phyloP scores from a whole-genome alignment of 2,329 filamentous ascomycete species.

The Trichoderma arundinaceum region DNA sequence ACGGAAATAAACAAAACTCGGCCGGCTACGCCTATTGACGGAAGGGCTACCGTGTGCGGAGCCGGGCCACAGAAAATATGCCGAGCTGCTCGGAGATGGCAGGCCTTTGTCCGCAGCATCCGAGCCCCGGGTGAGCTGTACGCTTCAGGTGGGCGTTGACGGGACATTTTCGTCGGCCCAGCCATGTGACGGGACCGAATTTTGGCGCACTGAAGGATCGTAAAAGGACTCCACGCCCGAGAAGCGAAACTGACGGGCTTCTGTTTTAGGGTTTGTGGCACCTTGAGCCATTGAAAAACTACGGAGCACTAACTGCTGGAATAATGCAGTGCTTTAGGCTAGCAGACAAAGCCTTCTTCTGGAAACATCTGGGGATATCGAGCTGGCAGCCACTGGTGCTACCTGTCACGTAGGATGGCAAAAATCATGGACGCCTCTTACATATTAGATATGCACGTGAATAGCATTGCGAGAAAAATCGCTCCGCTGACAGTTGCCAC shows the following conservation, averaged over 20 bases:
- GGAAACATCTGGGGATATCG: background rate
- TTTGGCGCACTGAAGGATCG: background rate
- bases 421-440: no score
- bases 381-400: no score
- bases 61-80: conserved; percentile 9
- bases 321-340: no score
- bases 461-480: no score
- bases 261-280: background rate
- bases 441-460: no score
- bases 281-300: background rate
- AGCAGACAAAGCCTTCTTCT: background rate
- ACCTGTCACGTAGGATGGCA: no score
- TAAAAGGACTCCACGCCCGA: background rate
- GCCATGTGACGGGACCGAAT: no score
- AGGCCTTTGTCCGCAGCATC: conserved; percentile 18
- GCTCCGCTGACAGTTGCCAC: no score
- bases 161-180: conserved; percentile 1
- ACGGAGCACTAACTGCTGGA: no score
- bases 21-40: no score
- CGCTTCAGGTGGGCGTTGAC: conserved; percentile 9
- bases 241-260: background rate
- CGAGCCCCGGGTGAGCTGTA: conserved; percentile 10
- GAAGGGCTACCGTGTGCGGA: background rate
- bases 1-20: background rate
- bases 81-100: conserved; percentile 25